Evolutionary conservation across 495 filamentous ascomycete genomes (phyloP), one percentile per base, ranked within the genome.

Genomic region (Penicillium flavigenum): DNA sequence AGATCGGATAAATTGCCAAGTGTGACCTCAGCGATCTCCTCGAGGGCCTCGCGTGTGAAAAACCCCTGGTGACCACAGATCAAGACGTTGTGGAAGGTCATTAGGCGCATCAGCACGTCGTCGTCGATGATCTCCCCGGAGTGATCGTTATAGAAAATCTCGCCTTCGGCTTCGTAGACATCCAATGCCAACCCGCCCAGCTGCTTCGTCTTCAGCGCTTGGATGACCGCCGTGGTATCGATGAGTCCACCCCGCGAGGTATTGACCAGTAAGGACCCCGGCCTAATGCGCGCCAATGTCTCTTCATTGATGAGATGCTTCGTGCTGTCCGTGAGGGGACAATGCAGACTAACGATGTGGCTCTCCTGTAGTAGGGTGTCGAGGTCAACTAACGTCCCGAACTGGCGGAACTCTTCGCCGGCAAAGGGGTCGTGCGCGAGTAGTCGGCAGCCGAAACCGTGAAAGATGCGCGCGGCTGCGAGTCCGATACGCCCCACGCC

Each of bases 101-200:
- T 81, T 55, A 89, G 63, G n/a, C 86, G 80, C 79, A 81, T 83
- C 34, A 89, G 65, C 46, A 82, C 77, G 62, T 89, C 86, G 60
- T 89, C 86, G 41, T 88, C 73, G 62, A 89, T 87, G 60, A 89
- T 86, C 55, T 86, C 82, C 10, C 76, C 78, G 14, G 81, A 85
- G 56, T 85, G 83, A 57, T 89, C 85, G 51, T 81, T 77, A 59
- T 87, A 89, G 63, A 89, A 89, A 24, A 73, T 81, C 67, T 51
- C 76, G 51, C 58, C 76, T 64, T 96, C 92, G 1, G 90, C 90
- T 53, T 94, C 90, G 36, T 91, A 89, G 0, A 96, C 92, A 72
- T 96, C 92, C 41, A 96, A 68, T 44, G 89, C 89, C 10, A 91
- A 83, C 20, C 89, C 91, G 27, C 83, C 77, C 47, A 96, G 71